Evolutionary conservation across 2,329 filamentous ascomycete genomes (phyloP), one percentile per base, ranked within the genome.

Genomic region (Aureobasidium sp.): DNA sequence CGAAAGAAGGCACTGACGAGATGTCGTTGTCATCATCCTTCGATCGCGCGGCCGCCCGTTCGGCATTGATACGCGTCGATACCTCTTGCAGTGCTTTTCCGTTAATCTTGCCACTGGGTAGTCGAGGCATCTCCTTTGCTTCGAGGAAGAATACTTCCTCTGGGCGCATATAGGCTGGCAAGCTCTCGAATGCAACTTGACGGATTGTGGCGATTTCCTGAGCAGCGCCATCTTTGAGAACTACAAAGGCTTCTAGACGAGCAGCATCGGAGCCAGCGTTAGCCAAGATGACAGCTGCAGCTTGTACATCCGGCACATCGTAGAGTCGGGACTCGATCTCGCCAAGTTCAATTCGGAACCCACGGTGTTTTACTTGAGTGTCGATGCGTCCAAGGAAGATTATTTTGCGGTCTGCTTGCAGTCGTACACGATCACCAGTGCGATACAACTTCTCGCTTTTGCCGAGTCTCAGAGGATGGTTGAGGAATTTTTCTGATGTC

Each of bases 301-400:
- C 49, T 53, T 53, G 49, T 4, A 53, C 49, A 8, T 53, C 36
- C 16, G 49, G 25, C 11, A 53, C 49, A 3, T 29, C 49, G 36
- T 53, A 53, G 3, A 53, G 49, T 30, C 49, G 34, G 3, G 49
- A 53, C 8, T 97, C 91, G 66, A 97, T 96, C 66, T 97, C 93
- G 66, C 87, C 88, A 41, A 97, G 84, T 75, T 97, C 93, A 66
- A 97, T 95, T 62, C 92, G 83, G 79, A 96, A 96, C 1, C 92
- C 92, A 63, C 93, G 87, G 65, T 97, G 91, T 78, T 97, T 97
- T 76, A 97, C 89, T 71, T 97, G 92, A 64, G 86, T 83, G 71
- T 97, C 92, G 29, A 85, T 85, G 58, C 93, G 82, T 27, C 92
- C 92, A 6, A 87, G 86, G 69, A 85, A 88, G 68, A 86, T 86